Evolutionary conservation across 2,329 filamentous ascomycete species (phyloP).

Genomic region (Trichoderma guizhouense): DNA sequence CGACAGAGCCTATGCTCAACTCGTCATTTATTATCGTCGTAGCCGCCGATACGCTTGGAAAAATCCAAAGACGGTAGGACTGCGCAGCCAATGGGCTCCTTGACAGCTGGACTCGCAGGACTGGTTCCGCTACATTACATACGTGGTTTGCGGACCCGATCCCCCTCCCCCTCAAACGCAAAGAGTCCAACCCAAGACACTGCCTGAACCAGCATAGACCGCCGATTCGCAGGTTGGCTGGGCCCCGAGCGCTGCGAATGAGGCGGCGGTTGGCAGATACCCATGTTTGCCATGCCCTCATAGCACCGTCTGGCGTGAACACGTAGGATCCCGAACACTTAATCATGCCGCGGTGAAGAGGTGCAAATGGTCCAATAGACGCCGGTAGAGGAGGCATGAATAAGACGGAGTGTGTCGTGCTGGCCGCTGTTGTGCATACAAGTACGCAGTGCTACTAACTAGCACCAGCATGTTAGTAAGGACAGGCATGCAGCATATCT

Average conservation of each 20-base stretch:
- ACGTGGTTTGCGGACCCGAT: constrained; percentile 9
- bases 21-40: constrained; percentile 6
- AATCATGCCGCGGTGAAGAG: neutral
- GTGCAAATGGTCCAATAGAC: neutral
- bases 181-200: neutral
- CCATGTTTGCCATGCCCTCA: neutral
- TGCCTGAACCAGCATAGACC: neutral
- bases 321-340: constrained; percentile 8
- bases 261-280: neutral
- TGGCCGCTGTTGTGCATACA: constrained; percentile 1
- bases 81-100: constrained; percentile 6
- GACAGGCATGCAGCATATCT: neutral
- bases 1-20: neutral
- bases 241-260: constrained; percentile 1
- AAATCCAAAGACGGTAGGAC: neutral
- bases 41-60: constrained; percentile 6
- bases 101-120: constrained; percentile 15
- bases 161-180: neutral
- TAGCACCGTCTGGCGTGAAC: constrained; percentile 10
- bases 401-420: neutral
- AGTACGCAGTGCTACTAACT: neutral
- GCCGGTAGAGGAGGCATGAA: neutral
- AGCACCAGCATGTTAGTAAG: neutral
- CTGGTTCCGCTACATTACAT: constrained; percentile 6
- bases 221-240: constrained; percentile 1